phyloP scores from a whole-genome alignment of 1,284 basidiomycete species.

The Sparassis latifolia region DNA sequence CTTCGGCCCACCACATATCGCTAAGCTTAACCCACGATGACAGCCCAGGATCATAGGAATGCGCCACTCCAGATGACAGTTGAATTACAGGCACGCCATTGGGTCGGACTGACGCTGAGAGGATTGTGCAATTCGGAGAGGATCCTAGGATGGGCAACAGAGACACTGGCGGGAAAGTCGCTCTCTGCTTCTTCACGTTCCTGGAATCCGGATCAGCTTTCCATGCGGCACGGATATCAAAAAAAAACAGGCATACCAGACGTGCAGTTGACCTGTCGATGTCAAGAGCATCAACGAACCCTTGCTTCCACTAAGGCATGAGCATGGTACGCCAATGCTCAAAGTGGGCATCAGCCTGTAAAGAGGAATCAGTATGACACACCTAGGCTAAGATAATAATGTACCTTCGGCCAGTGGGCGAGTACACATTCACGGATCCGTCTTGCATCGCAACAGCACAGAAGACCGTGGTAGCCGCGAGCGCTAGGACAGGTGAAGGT shows the following conservation, averaged over 20 bases:
- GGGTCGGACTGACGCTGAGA: conserved; percentile 58
- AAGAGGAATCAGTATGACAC: conserved; percentile 6
- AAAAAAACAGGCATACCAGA: conserved; percentile 46
- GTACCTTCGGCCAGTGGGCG: conserved; percentile 72
- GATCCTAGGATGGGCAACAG: conserved; percentile 52
- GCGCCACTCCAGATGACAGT: conserved; percentile 67
- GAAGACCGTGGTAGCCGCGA: conserved; percentile 62
- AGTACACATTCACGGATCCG: conserved; percentile 74
- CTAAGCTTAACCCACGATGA: conserved; percentile 67
- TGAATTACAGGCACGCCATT: conserved; percentile 77
- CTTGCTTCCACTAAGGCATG: conserved; percentile 61
- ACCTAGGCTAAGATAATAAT: conserved; percentile 5
- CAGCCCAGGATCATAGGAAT: conserved; percentile 69
- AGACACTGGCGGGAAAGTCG: conserved; percentile 60
- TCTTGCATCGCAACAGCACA: conserved; percentile 76
- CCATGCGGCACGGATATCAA: neutral
- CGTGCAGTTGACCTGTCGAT: conserved; percentile 59
- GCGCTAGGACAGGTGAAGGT: conserved; percentile 57
- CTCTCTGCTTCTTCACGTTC: conserved; percentile 62
- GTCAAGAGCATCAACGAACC: conserved; percentile 69
- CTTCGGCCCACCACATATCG: conserved; percentile 75
- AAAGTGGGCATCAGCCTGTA: conserved; percentile 69
- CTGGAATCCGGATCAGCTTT: conserved; percentile 29
- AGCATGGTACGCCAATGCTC: conserved; percentile 64
- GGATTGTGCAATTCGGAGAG: conserved; percentile 48